These are phyloP conservation scores for Eutrema salsugineum DNA, from an alignment of 441 rosid genomes.

Conservation along the genomic window DNA sequence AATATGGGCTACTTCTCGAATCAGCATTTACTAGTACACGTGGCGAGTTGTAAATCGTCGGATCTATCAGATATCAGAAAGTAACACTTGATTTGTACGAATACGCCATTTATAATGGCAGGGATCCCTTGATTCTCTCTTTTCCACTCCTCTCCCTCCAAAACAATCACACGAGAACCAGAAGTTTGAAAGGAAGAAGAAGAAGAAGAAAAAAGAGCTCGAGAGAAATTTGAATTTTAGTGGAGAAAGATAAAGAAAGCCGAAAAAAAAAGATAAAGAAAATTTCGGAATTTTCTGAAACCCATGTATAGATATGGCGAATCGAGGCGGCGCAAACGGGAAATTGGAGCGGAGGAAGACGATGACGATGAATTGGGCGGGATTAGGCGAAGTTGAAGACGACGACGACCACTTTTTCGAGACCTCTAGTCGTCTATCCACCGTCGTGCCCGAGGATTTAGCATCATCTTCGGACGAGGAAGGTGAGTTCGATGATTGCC, in stretches of 20 bases:
- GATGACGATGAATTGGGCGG: constrained; percentile 75
- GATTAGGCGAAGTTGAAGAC: constrained; percentile 57
- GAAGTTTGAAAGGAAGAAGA: neutral
- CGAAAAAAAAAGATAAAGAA: neutral
- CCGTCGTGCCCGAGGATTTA: constrained; percentile 41
- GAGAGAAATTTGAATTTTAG: neutral
- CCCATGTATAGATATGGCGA: constrained; percentile 36
- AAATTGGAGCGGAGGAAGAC: constrained; percentile 52
- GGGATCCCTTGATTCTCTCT: constrained; percentile 27
- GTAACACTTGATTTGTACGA: neutral
- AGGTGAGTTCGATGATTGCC: constrained; percentile 57
- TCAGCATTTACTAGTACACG: neutral
- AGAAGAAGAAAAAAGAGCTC: neutral
- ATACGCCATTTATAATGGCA: neutral
- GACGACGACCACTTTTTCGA: constrained; percentile 64
- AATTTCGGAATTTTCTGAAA: neutral
- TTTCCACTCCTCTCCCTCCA: constrained; percentile 27
- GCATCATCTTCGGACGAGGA: constrained; percentile 71
- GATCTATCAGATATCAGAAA: neutral
- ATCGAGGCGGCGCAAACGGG: constrained; percentile 1
- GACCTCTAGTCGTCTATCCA: constrained; percentile 48
- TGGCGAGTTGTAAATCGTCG: neutral
- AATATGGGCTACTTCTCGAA: neutral
- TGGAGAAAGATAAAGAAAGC: neutral
- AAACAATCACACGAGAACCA: constrained; percentile 2